Conservation (phyloP, 257 asterid species). For the Jacaranda mimosifolia region DNA sequence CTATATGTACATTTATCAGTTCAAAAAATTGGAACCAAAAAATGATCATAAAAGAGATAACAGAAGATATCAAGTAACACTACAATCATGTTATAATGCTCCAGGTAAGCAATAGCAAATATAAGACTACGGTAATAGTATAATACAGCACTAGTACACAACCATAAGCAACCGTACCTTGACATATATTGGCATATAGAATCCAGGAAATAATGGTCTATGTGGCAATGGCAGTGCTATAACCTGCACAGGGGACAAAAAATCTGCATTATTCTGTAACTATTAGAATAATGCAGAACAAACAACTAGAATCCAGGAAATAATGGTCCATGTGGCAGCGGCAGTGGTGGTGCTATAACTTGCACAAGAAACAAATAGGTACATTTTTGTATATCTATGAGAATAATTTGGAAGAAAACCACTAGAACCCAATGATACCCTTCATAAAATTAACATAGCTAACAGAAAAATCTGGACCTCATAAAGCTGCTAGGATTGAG, state of each 20-base stretch:
- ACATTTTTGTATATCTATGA: background rate
- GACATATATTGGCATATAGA: conserved; percentile 92
- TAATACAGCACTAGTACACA: background rate
- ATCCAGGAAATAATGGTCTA: conserved; percentile 81
- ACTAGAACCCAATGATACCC: conserved; percentile 15
- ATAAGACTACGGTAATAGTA: background rate
- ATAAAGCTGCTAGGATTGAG: conserved; percentile 14
- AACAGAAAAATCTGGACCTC: background rate
- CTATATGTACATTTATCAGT: conserved; percentile 5
- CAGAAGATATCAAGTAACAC: background rate
- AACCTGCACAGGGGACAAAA: conserved; percentile 42
- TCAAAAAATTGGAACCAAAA: conserved; percentile 19
- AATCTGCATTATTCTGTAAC: background rate
- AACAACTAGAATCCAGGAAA: conserved; percentile 46
- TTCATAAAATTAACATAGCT: background rate
- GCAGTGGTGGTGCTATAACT: background rate
- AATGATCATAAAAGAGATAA: background rate
- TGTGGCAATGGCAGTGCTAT: conserved; percentile 44
- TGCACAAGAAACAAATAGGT: conserved; percentile 21
- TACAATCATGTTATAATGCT: background rate
- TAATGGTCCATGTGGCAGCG: background rate
- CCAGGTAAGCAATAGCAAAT: background rate
- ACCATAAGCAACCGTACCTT: conserved; percentile 67
- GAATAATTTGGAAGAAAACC: background rate
- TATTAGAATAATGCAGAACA: conserved; percentile 7